Conservation (phyloP, 352 stramenopile species). For the Globisporangium irregulare region DNA sequence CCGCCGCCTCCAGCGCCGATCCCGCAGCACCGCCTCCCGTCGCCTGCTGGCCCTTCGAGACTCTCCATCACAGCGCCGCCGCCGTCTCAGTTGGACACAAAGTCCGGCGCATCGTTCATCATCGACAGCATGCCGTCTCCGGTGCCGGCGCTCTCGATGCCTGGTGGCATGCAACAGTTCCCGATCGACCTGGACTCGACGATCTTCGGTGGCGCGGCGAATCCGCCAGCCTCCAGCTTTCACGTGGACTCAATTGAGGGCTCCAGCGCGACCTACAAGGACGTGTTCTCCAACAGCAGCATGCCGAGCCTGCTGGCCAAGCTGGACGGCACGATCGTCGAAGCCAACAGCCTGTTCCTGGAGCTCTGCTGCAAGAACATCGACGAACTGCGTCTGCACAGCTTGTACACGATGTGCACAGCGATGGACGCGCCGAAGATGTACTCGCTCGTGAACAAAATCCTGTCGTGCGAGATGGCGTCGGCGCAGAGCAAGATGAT, state of each 20-base stretch:
- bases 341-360: conserved; percentile 73
- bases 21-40: conserved; percentile 28
- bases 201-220: conserved; percentile 26
- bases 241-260: conserved; percentile 51
- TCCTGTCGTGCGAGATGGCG: conserved; percentile 70
- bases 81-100: conserved; percentile 19
- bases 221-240: conserved; percentile 17
- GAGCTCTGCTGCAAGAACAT: conserved; percentile 81
- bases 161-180: conserved; percentile 58
- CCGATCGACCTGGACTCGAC: conserved; percentile 58
- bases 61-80: conserved; percentile 59
- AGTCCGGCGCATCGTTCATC: conserved; percentile 58
- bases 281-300: conserved; percentile 76
- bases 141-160: conserved; percentile 63
- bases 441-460: conserved; percentile 76
- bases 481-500: conserved; percentile 85
- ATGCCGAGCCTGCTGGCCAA: conserved; percentile 77
- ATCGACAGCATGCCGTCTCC: conserved; percentile 77
- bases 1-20: conserved; percentile 17
- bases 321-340: conserved; percentile 75
- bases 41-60: conserved; percentile 27
- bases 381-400: conserved; percentile 73
- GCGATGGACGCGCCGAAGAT: conserved; percentile 75
- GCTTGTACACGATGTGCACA: conserved; percentile 79
- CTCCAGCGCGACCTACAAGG: conserved; percentile 62